phyloP scores from a whole-genome alignment of 257 asterid species.

The Leptodermis oblonga region DNA sequence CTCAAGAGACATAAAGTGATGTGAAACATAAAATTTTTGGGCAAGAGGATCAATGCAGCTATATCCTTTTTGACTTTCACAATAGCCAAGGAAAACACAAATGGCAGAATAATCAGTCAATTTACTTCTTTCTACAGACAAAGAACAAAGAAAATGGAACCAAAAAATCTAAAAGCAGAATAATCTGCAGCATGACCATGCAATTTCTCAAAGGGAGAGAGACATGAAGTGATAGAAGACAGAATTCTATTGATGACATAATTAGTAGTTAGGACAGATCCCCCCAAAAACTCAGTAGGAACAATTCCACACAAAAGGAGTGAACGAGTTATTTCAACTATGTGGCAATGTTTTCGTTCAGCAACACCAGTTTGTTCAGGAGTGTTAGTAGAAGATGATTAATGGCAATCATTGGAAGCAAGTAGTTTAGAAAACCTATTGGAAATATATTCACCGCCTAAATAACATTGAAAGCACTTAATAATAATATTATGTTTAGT shows the following conservation, averaged over 20 bases:
- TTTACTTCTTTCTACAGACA: neutral
- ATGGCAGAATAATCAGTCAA: neutral
- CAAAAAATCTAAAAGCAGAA: neutral
- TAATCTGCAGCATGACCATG: neutral
- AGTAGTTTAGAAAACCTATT: neutral
- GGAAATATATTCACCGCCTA: neutral
- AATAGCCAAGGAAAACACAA: constrained; percentile 6
- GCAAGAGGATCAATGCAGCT: neutral
- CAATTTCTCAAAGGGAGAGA: neutral
- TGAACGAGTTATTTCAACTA: neutral
- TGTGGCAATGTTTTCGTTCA: neutral
- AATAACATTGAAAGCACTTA: too few species aligned
- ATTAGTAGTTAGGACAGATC: neutral
- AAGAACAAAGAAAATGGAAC: neutral
- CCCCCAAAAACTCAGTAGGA: neutral
- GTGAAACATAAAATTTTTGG: neutral
- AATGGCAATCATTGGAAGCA: neutral
- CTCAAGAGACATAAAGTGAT: neutral
- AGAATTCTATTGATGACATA: constrained; percentile 11
- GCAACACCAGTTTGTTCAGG: neutral
- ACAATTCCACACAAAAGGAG: neutral
- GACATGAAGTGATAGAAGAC: neutral
- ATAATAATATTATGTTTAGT: neutral
- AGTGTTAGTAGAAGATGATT: neutral
- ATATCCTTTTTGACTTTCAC: neutral